Evolutionary conservation across 805 yeast genomes (phyloP), one percentile per base, ranked within the genome.

Genomic region (Zygosaccharomyces bisporus): DNA sequence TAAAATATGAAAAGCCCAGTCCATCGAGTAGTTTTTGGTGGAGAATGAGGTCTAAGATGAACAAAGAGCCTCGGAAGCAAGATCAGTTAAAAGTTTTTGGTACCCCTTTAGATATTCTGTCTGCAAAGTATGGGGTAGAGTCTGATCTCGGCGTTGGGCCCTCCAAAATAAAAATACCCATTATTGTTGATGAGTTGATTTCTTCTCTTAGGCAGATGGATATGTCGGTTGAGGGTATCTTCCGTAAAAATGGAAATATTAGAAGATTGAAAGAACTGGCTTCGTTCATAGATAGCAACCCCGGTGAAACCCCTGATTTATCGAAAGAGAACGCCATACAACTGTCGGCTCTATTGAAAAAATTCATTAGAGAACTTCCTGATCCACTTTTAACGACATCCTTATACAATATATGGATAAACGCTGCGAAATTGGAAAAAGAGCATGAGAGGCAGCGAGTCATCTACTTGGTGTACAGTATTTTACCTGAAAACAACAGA

Each of bases 191-290:
- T 56, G 98, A 93, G 57, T 70, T 90, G 13, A 79, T 93, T 27
- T 76, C 79, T 23, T 86, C 95, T 0, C 76, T 93, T 71, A 77
- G 86, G 42, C 91, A 84, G 47, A 88, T 86, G 73, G 98, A 93
- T 66, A 79, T 91, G 83, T 86, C 97, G 2, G 89, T 82, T 23
- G 99, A 93, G 65, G 99, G 99, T 47, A 83, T 93, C 4, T 93
- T 93, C 75, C 79, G 99, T 57, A 84, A 90, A 60, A 93, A 93
- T 61, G 99, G 99, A 58, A 93, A 93, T 61, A 90, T 93, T 58
- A 80, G 89, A 55, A 76, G 86, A 35, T 70, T 91, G 40, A 79
- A 83, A 54, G 86, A 82, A 52, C 68, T 90, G 46, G 77, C 88
- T 0, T 87, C 80, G 43, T 75, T 71, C 38, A 83, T 91, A 52